Evolutionary conservation across 2,329 filamentous ascomycete species (phyloP).

Genomic region (Fusarium citri): DNA sequence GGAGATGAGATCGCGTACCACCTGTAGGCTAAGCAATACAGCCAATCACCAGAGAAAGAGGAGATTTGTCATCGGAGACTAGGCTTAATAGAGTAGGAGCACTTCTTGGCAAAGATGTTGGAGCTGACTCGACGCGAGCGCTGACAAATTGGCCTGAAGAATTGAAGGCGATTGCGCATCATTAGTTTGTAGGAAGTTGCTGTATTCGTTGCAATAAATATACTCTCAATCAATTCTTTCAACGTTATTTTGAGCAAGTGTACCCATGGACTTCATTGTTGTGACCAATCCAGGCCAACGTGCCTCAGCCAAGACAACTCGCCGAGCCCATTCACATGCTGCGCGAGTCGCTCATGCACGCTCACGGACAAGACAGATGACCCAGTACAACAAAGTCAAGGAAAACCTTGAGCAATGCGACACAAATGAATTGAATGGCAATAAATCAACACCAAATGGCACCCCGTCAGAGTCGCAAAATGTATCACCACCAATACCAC

Average conservation of each 20-base stretch:
- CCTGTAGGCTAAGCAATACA: conserved; percentile 2
- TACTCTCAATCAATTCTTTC: not conserved
- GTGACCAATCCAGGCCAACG: not conserved
- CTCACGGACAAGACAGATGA: not conserved
- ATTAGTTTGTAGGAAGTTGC: not conserved
- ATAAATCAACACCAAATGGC: accelerated
- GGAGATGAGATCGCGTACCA: conserved; percentile 35
- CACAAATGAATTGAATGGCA: accelerated
- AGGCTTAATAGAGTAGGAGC: conserved; percentile 19
- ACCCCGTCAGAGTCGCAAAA: accelerated
- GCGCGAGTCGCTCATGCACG: conserved; percentile 11
- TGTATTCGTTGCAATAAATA: not conserved
- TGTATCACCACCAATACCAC: not conserved
- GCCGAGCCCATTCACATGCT: conserved; percentile 12
- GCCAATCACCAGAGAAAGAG: not conserved
- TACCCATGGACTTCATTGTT: not conserved
- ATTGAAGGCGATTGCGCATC: not conserved
- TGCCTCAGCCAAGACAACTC: conserved; percentile 2
- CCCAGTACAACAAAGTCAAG: not conserved
- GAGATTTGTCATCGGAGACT: not conserved
- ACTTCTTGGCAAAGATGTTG: conserved; percentile 5
- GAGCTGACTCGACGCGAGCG: not conserved
- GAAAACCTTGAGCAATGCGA: not conserved
- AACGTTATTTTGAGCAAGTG: too few species aligned
- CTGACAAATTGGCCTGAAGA: not conserved